phyloP scores from a whole-genome alignment of 2,329 filamentous ascomycete genomes.

The Clarireedia paspali region DNA sequence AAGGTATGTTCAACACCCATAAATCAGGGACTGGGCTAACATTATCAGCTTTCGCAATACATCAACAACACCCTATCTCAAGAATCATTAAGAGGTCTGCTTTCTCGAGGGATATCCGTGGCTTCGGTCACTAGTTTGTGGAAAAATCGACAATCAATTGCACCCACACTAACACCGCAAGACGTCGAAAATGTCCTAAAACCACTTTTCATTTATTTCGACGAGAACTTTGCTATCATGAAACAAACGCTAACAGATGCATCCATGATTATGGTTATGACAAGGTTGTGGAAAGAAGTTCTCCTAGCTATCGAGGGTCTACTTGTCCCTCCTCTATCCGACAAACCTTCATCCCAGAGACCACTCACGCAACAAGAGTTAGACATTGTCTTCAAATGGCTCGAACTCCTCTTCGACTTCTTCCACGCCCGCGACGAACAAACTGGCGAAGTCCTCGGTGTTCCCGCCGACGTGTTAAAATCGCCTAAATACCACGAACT shows the following conservation, averaged over 20 bases:
- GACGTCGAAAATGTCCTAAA: constrained; percentile 77
- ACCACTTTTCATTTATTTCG: constrained; percentile 87
- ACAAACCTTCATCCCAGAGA: constrained; percentile 83
- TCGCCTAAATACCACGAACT: constrained; percentile 98
- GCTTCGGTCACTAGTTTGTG: constrained; percentile 65
- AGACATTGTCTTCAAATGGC: constrained; percentile 92
- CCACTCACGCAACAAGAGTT: constrained; percentile 80
- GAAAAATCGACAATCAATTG: constrained; percentile 50
- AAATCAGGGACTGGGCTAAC: constrained; percentile 10
- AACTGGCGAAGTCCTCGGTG: constrained; percentile 74
- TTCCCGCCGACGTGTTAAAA: constrained; percentile 85
- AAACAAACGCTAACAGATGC: constrained; percentile 89
- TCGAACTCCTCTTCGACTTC: constrained; percentile 83
- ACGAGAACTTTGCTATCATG: constrained; percentile 99
- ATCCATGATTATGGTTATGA: constrained; percentile 99
- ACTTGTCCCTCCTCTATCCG: constrained; percentile 86
- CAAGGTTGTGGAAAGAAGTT: constrained; percentile 94
- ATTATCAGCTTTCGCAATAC: constrained; percentile 70
- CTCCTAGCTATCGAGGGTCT: constrained; percentile 84
- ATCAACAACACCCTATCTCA: constrained; percentile 84
- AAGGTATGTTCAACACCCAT: constrained; percentile 52
- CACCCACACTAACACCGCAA: constrained; percentile 54
- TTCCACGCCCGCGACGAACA: constrained; percentile 90
- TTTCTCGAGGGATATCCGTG: constrained; percentile 62
- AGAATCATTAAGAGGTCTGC: constrained; percentile 66